Percentiles rank a stretch among this genome's conserved stretches.
Conservation (phyloP, 2,329 filamentous ascomycete genomes). For the Metarhizium album region DNA sequence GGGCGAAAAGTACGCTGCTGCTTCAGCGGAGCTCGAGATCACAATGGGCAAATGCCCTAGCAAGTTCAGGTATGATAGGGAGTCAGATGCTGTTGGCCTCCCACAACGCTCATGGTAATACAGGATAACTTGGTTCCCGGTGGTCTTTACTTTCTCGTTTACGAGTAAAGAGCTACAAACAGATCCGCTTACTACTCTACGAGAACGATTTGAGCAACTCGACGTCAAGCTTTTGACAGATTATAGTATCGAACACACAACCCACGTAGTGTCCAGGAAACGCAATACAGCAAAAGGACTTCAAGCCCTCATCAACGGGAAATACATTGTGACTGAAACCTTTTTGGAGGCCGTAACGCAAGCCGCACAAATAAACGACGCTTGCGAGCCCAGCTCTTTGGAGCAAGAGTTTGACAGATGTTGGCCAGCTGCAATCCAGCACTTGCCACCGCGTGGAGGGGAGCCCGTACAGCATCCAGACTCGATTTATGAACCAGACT, state of each 20-base stretch:
- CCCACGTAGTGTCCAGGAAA: slow-evolving; percentile 81
- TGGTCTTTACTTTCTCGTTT: slow-evolving; percentile 66
- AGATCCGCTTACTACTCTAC: slow-evolving; percentile 52
- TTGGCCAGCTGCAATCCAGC: slow-evolving; percentile 67
- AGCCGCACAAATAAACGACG: slow-evolving; percentile 40
- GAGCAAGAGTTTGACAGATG: slow-evolving; percentile 68
- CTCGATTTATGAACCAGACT: slow-evolving; percentile 62
- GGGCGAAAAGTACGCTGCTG: slow-evolving; percentile 47
- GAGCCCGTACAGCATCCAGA: slow-evolving; percentile 62
- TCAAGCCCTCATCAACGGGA: slow-evolving; percentile 74
- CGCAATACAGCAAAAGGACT: slow-evolving; percentile 82
- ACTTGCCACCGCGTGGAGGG: slow-evolving; percentile 62
- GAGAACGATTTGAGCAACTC: slow-evolving; percentile 62
- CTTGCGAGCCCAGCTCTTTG: slow-evolving; percentile 43
- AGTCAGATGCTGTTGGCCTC: not conserved
- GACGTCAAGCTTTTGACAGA: slow-evolving; percentile 77
- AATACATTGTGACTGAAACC: slow-evolving; percentile 60
- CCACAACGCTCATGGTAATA: slow-evolving; percentile 4
- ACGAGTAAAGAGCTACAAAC: slow-evolving; percentile 58
- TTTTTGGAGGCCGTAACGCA: slow-evolving; percentile 65
- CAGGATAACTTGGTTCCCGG: slow-evolving; percentile 68
- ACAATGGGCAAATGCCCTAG: slow-evolving; percentile 61
- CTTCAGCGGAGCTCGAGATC: slow-evolving; percentile 44
- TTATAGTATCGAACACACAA: slow-evolving; percentile 61
- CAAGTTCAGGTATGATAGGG: slow-evolving; percentile 41